Evolutionary conservation across 2,329 filamentous ascomycete genomes (phyloP).

Genomic region (Hypoxylon sp.): DNA sequence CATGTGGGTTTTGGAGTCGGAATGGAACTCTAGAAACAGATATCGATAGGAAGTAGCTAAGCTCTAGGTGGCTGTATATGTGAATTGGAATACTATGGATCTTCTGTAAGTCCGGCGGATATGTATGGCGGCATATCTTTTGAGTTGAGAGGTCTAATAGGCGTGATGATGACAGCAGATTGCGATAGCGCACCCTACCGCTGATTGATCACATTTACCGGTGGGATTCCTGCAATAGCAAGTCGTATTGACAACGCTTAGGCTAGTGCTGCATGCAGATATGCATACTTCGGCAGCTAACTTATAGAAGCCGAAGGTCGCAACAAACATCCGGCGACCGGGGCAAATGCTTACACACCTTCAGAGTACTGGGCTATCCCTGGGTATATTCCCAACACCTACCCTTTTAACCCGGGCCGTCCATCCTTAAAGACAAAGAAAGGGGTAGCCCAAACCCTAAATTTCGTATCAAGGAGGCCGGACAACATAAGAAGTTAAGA

Average conservation of each 20-base stretch:
- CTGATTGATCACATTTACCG: background rate
- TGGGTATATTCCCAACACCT: background rate
- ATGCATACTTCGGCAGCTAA: slow-evolving; percentile 29
- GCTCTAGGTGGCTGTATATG: background rate
- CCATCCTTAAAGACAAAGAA: slow-evolving; percentile 6
- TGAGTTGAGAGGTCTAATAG: background rate
- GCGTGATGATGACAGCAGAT: slow-evolving; percentile 4
- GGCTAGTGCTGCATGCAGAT: background rate
- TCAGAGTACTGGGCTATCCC: background rate
- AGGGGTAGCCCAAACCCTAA: slow-evolving; percentile 8
- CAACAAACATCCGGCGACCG: slow-evolving; percentile 26
- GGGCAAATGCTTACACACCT: slow-evolving; percentile 2
- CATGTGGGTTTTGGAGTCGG: background rate
- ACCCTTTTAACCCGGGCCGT: background rate
- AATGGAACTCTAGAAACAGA: background rate
- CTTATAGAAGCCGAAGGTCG: slow-evolving; percentile 23
- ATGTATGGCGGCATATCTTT: background rate
- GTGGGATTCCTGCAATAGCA: slow-evolving; percentile 16
- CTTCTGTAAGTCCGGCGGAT: background rate
- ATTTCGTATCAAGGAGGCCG: background rate
- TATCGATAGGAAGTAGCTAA: background rate
- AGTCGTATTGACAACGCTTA: slow-evolving; percentile 1
- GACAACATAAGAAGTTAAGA: slow-evolving; percentile 7
- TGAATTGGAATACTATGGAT: background rate
- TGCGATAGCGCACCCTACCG: background rate